A percentile compares a stretch with the other conserved stretches of the same genome.
phyloP scores from a whole-genome alignment of 768 basidiomycete species.

The button mushroom (Agaricus bisporus) region DNA sequence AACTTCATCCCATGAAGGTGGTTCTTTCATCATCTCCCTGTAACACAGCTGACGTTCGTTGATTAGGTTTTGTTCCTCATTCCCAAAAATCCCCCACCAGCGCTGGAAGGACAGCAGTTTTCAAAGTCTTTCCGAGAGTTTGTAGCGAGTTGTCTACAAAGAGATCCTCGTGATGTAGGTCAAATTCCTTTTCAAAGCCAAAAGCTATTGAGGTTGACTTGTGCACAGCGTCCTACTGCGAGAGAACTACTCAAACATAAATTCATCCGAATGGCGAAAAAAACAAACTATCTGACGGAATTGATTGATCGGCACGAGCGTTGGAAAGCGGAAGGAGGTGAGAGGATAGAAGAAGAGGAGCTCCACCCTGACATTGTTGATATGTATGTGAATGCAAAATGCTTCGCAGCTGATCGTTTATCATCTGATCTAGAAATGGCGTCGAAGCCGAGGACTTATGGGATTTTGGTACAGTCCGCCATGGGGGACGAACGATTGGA shows the following conservation, averaged over 20 bases:
- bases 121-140: constrained; percentile 94
- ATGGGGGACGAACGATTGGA: constrained; percentile 68
- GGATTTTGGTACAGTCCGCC: constrained; percentile 96
- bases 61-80: constrained; percentile 94
- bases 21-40: background rate
- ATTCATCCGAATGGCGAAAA: constrained; percentile 92
- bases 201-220: constrained; percentile 13
- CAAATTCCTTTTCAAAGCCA: background rate
- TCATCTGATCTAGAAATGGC: constrained; percentile 31
- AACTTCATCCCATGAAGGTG: constrained; percentile 99
- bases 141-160: constrained; percentile 85
- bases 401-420: constrained; percentile 2
- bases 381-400: constrained; percentile 37
- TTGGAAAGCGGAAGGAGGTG: constrained; percentile 89
- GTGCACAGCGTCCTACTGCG: constrained; percentile 80
- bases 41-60: constrained; percentile 13
- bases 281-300: constrained; percentile 91
- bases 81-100: constrained; percentile 94
- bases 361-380: constrained; percentile 50
- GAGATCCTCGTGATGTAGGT: constrained; percentile 87
- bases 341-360: constrained; percentile 66
- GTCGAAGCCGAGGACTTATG: constrained; percentile 80
- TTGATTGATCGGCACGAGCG: constrained; percentile 91
- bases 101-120: constrained; percentile 76
- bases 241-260: constrained; percentile 94